Conservation (phyloP, 768 basidiomycete genomes). For the Psilocybe azurescens region DNA sequence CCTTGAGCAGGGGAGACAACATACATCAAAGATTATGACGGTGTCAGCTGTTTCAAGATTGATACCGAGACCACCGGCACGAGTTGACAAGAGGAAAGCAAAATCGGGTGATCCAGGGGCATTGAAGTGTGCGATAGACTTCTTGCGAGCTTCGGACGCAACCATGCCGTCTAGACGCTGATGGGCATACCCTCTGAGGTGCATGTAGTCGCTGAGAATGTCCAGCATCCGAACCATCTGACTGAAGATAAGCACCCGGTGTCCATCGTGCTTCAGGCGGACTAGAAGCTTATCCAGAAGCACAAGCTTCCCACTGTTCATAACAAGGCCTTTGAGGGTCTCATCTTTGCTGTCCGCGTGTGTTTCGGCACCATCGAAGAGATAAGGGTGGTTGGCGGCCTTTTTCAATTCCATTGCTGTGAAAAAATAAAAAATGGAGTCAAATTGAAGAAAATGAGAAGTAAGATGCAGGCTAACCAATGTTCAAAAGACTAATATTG, state of each 20-base stretch:
- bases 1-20: conserved; percentile 34
- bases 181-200: conserved; percentile 85
- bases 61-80: conserved; percentile 97
- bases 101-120: conserved; percentile 93
- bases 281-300: conserved; percentile 95
- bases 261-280: conserved; percentile 88
- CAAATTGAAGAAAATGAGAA: background rate
- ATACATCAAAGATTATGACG: conserved; percentile 97
- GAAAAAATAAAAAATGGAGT: conserved; percentile 8
- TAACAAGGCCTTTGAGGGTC: conserved; percentile 92
- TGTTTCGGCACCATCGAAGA: conserved; percentile 95
- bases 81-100: conserved; percentile 94
- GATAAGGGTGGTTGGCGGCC: conserved; percentile 96
- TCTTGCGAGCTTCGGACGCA: conserved; percentile 90
- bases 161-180: conserved; percentile 97
- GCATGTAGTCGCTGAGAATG: conserved; percentile 97
- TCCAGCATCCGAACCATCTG: conserved; percentile 99
- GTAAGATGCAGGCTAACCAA: conserved; percentile 54
- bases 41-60: conserved; percentile 99
- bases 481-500: conserved; percentile 96
- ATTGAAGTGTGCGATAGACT: conserved; percentile 97
- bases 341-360: conserved; percentile 70
- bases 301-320: conserved; percentile 99
- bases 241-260: conserved; percentile 98
- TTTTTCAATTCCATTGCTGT: conserved; percentile 99